Percentiles rank a stretch among this genome's conserved stretches.
These are phyloP conservation scores for Gentiana dahurica DNA, from an alignment of 257 asterid genomes.

Conservation along the genomic window DNA sequence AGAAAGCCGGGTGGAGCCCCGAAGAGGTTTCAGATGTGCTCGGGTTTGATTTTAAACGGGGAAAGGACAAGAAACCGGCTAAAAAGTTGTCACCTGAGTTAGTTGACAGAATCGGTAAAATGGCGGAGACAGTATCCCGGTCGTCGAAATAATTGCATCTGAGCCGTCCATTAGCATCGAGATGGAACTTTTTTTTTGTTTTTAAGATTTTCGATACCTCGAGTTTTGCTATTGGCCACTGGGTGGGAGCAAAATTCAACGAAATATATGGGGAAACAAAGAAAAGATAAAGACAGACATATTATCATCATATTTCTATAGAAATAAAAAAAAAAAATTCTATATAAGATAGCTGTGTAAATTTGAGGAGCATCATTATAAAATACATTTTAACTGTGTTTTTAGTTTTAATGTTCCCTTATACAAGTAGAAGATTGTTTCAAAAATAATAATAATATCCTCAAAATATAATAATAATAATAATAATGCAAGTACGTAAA, in stretches of 20 bases:
- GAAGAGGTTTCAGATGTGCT: slow-evolving; percentile 86
- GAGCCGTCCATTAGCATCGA: slow-evolving; percentile 20
- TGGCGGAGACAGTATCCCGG: slow-evolving; percentile 80
- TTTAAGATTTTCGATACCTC: slow-evolving; percentile 33
- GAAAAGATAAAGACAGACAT: neutral
- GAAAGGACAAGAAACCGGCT: slow-evolving; percentile 54
- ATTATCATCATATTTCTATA: neutral
- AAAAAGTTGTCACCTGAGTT: slow-evolving; percentile 65
- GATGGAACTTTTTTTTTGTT: slow-evolving; percentile 14
- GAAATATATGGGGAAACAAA: slow-evolving; percentile 8
- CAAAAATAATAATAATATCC: no score
- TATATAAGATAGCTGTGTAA: neutral
- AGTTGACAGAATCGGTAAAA: slow-evolving; percentile 58
- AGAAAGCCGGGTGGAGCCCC: slow-evolving; percentile 93
- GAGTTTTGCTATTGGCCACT: slow-evolving; percentile 34
- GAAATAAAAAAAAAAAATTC: neutral
- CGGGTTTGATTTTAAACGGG: slow-evolving; percentile 73
- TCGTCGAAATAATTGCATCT: slow-evolving; percentile 29
- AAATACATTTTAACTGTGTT: no score
- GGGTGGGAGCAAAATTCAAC: slow-evolving; percentile 14
- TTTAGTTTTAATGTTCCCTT: neutral
- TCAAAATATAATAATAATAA: no score
- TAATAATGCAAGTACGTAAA: no score
- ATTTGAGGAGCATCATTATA: neutral
- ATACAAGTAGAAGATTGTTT: neutral